Conservation (phyloP, 2,329 filamentous ascomycete species). For the Paramyrothecium roridum region DNA sequence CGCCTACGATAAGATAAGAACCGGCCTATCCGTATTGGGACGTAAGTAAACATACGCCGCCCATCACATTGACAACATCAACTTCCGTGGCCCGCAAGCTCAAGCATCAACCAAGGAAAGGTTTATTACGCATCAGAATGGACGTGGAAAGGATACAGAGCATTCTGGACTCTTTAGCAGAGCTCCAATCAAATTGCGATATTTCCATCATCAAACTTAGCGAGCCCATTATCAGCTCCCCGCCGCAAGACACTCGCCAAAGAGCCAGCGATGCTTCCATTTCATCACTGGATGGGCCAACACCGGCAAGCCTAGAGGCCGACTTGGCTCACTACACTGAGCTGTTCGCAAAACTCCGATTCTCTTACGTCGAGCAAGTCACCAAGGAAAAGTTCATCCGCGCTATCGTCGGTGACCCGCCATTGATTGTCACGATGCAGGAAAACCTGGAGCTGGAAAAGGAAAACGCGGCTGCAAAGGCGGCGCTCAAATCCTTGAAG, state of each 20-base stretch:
- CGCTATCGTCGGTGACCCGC: conserved; percentile 86
- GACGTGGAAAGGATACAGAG: conserved; percentile 29
- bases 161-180: conserved; percentile 45
- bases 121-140: conserved; percentile 15
- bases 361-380: conserved; percentile 96
- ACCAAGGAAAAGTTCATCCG: conserved; percentile 98
- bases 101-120: background rate
- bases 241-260: conserved; percentile 34
- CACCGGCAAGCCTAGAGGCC: conserved; percentile 73
- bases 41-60: conserved; percentile 9
- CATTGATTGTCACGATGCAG: conserved; percentile 74
- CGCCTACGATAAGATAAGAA: conserved; percentile 1
- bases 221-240: conserved; percentile 64
- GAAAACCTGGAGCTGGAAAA: conserved; percentile 78
- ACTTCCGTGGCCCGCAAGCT: background rate
- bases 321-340: conserved; percentile 91
- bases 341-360: conserved; percentile 91
- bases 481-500: conserved; percentile 75
- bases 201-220: conserved; percentile 75
- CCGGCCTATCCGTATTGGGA: conserved; percentile 6
- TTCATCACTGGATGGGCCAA: conserved; percentile 61
- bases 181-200: conserved; percentile 55
- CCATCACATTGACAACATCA: background rate
- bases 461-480: conserved; percentile 68
- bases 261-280: conserved; percentile 72